Evolutionary conservation across 2,329 filamentous ascomycete species (phyloP), one percentile per base, ranked within the genome.

Genomic region (Alternaria solani): DNA sequence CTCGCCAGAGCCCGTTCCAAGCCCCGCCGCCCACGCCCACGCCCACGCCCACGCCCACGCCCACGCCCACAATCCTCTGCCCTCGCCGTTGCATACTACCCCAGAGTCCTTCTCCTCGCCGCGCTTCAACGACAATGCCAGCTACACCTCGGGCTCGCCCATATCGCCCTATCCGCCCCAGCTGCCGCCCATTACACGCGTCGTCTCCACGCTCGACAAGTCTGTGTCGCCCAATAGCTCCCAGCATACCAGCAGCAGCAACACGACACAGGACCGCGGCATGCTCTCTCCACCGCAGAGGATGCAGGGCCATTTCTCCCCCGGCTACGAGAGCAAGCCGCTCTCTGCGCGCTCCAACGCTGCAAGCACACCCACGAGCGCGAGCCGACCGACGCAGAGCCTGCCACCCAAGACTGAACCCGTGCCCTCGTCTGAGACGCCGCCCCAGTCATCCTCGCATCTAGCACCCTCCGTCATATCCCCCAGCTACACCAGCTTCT

Each of bases 101-200:
- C 28, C 28, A 61, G 75, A 77, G 18, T 70, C 70, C 69, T 67
- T 73, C 32, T 52, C 68, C 30, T 75, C 73, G 43, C 74, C 75
- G 56, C 76, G 74, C 56, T 59, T 72, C 47, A 58, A 67, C 38
- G 74, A 77, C 61, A 70, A 66, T 64, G 68, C 68, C 36, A 73
- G 69, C 67, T 61, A 70, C 59, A 39, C 67, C 20, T 72, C 76
- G 7, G 65, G 47, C 63, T 78, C 77, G 46, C 78, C 78, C 56
- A 71, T 80, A 48, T 77, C 74, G 59, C 76, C 76, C 6, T 77
- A 65, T 36, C 78, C 78, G 18, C 78, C 78, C 14, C 71, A 75
- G 54, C 70, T 80, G 23, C 78, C 78, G 9, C 78, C 78, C 47
- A 79, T 80, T 49, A 66, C 77, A 36, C 75, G 78, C 61, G 69